A percentile compares a stretch with the other conserved stretches of the same genome.
phyloP scores from a whole-genome alignment of 2,329 filamentous ascomycete species.

The Alternaria rosae region DNA sequence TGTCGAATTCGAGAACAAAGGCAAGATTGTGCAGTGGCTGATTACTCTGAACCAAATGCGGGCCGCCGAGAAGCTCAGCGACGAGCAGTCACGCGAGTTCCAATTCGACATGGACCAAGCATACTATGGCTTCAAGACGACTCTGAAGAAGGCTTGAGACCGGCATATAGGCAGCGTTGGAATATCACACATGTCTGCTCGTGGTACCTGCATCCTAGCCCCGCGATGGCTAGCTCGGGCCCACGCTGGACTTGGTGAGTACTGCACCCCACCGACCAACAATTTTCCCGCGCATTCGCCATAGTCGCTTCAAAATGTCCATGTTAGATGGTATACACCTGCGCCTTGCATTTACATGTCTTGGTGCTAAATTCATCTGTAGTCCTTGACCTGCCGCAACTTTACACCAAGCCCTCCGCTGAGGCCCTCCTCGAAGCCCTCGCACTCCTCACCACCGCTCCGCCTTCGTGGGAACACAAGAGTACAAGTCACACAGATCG shows the following conservation, averaged over 20 bases:
- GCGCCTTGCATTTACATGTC: not conserved
- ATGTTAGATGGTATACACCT: conserved; percentile 36
- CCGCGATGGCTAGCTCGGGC: conserved; percentile 25
- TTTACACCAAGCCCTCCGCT: conserved; percentile 77
- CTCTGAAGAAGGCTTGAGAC: conserved; percentile 59
- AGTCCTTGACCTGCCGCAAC: conserved; percentile 81
- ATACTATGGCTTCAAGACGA: conserved; percentile 91
- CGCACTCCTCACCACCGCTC: conserved; percentile 69
- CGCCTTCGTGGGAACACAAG: conserved; percentile 70
- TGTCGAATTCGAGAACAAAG: conserved; percentile 90
- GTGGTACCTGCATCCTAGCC: conserved; percentile 6
- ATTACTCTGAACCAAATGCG: conserved; percentile 98
- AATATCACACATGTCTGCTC: not conserved
- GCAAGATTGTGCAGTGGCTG: conserved; percentile 98
- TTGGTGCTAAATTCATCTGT: conserved; percentile 22
- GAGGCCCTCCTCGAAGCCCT: conserved; percentile 70
- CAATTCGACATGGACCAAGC: conserved; percentile 94
- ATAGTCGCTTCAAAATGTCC: conserved; percentile 28
- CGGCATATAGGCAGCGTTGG: not conserved
- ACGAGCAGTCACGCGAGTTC: conserved; percentile 86
- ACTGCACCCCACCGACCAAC: conserved; percentile 12
- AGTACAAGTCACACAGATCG: conserved; percentile 26
- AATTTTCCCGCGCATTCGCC: conserved; percentile 12
- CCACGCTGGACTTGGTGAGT: conserved; percentile 17
- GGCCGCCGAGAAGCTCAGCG: conserved; percentile 86